Base-by-base conservation (phyloP, 2,329 filamentous ascomycete genomes). In the Cytospora piceicola region DNA sequence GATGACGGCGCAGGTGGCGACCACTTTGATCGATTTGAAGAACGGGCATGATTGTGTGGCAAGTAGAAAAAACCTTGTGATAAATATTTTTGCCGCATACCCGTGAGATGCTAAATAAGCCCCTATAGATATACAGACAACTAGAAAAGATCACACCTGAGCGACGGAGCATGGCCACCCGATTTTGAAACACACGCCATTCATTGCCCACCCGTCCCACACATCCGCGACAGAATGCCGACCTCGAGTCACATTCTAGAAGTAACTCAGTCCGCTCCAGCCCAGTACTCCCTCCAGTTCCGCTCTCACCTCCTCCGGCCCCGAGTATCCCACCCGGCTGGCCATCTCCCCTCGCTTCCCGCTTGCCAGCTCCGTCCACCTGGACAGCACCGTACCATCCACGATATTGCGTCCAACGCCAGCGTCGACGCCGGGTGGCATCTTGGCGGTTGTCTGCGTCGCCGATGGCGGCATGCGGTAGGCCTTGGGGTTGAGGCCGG, bases 401-500 rank as follows among this genome's bases (percentile, higher is more conserved):
- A 97, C 84, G 60, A 96, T 85, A 2, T 86, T 88, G 22, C 91
- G 81, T 1, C 85, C 86, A 0, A 83, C 85, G 70, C 79, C 85
- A 64, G 82, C 82, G 59, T 88, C 86, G 1, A 88, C 85, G 17
- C 82, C 85, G 0, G 85, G 79, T 7, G 73, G 64, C 61, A 67
- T 73, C n/a, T 74, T 73, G 5, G 75, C 77, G 66, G 67, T 80
- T 69, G 66, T 78, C 73, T 76, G 84, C 75, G 74, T 83, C 75
- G 75, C 83, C 69, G 77, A 75, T 12, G 70, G 83, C 75, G 72
- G 86, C 57, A 81, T 81, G 17, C 95, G 85, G 78, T 94, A 92
- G 0, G 89, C 92, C 63, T 91, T 88, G 2, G 93, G 90, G 77
- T 98, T 98, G 58, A 97, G 82, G 0, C 92, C 93, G 9, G 89